Percentiles rank a stretch among this genome's conserved stretches.
These are phyloP conservation scores for Vigna unguiculata DNA, from an alignment of 306 rosid species.

Conservation along the genomic window DNA sequence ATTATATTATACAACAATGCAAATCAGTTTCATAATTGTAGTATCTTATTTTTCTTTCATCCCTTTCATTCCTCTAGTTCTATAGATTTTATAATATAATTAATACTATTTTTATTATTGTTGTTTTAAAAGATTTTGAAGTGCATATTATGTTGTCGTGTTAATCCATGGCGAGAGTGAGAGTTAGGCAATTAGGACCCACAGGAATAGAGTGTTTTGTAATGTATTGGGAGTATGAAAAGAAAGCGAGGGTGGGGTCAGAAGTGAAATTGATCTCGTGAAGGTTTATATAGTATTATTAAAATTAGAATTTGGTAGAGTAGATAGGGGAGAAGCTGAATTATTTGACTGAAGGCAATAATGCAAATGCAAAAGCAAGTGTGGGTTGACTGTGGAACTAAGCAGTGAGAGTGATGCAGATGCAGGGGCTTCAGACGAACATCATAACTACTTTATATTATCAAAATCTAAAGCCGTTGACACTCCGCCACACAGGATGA, in stretches of 20 bases:
- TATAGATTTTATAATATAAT: conserved; percentile 45
- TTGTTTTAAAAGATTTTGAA: conserved; percentile 41
- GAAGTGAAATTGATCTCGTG: not conserved
- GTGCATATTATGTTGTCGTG: not conserved
- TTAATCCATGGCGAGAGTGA: conserved; percentile 32
- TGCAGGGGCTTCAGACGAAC: conserved; percentile 54
- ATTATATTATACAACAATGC: conserved; percentile 63
- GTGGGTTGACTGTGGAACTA: conserved; percentile 14
- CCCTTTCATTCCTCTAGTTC: conserved; percentile 34
- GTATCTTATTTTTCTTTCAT: conserved; percentile 39
- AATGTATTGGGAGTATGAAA: not conserved
- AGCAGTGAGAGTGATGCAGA: no score
- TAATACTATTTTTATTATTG: not conserved
- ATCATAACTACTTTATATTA: conserved; percentile 47
- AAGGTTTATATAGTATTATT: not conserved
- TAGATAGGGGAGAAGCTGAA: not conserved
- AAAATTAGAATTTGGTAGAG: not conserved
- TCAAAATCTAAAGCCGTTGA: conserved; percentile 66
- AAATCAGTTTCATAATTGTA: conserved; percentile 46
- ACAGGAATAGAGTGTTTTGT: not conserved
- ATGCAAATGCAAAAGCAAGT: no score
- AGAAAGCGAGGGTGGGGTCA: conserved; percentile 39
- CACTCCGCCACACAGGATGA: conserved; percentile 49
- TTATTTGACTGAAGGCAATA: not conserved
- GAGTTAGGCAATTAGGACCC: conserved; percentile 21